Conservation (phyloP, 2,329 filamentous ascomycete species). For the Trichophyton verrucosum region DNA sequence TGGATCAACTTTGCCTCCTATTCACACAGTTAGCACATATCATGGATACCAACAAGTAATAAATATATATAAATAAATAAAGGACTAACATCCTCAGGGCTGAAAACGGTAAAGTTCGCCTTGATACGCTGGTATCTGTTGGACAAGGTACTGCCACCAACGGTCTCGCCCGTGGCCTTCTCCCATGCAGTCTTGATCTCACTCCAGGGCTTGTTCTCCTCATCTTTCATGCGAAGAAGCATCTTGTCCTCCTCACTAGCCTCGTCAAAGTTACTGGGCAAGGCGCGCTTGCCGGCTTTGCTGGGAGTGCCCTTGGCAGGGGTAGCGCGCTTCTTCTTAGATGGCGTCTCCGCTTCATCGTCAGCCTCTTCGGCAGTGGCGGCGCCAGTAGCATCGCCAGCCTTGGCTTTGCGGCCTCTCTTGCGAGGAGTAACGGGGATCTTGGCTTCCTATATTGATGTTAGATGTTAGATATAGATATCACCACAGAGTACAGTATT, state of each 20-base stretch:
- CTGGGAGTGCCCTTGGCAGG: neutral
- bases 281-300: conserved; percentile 13
- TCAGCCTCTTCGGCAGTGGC: neutral
- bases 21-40: neutral
- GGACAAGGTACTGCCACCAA: conserved; percentile 25
- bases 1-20: conserved; percentile 23
- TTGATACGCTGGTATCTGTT: conserved; percentile 30
- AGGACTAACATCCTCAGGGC: conserved; percentile 24
- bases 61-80: neutral
- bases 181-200: conserved; percentile 20
- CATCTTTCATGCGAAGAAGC: conserved; percentile 21
- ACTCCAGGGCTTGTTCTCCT: conserved; percentile 16
- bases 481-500: neutral
- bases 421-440: conserved; percentile 6
- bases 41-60: neutral
- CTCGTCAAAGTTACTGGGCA: conserved; percentile 17
- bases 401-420: conserved; percentile 6
- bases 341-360: neutral
- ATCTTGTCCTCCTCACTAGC: conserved; percentile 17
- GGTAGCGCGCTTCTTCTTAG: conserved; percentile 3
- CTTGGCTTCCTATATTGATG: conserved; percentile 6
- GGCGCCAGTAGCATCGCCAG: neutral
- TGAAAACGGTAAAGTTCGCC: conserved; percentile 28
- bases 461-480: neutral
- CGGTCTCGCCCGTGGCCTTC: conserved; percentile 21